phyloP scores from a whole-genome alignment of 495 filamentous ascomycete species.

The Poronia punctata region DNA sequence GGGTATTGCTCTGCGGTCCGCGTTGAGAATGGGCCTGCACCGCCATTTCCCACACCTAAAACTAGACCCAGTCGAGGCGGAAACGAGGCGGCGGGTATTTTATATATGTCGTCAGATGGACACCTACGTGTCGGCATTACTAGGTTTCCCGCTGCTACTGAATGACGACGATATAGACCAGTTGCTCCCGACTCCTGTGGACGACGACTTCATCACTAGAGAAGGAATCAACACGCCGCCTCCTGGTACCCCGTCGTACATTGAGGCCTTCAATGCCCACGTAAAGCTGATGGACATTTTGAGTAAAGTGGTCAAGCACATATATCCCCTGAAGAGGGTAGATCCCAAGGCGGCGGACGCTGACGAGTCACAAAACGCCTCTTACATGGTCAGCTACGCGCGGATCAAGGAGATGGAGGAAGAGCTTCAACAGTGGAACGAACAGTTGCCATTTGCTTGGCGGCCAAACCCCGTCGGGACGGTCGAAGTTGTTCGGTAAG shows the following conservation, averaged over 20 bases:
- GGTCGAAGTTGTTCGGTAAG: conserved; percentile 68
- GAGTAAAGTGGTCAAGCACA: conserved; percentile 75
- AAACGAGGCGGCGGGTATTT: conserved; percentile 78
- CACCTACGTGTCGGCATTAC: conserved; percentile 80
- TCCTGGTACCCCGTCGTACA: conserved; percentile 63
- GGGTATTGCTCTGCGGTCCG: conserved; percentile 80
- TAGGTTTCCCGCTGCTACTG: conserved; percentile 80
- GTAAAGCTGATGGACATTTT: conserved; percentile 69
- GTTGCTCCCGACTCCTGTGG: conserved; percentile 74
- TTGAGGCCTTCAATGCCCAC: conserved; percentile 81
- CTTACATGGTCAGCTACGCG: conserved; percentile 80
- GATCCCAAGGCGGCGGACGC: conserved; percentile 47
- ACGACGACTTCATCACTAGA: conserved; percentile 84
- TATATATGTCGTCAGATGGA: conserved; percentile 92
- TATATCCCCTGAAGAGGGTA: conserved; percentile 79
- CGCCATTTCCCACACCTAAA: conserved; percentile 61
- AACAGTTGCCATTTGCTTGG: conserved; percentile 65
- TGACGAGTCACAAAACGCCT: conserved; percentile 29
- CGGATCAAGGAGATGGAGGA: conserved; percentile 85
- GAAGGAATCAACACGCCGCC: conserved; percentile 69
- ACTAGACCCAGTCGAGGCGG: conserved; percentile 78
- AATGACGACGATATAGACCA: conserved; percentile 90
- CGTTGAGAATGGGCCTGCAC: conserved; percentile 81
- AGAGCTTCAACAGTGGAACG: conserved; percentile 79
- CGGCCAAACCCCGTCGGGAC: conserved; percentile 69